A percentile compares a stretch with the other conserved stretches of the same genome.
Evolutionary conservation across 1,284 basidiomycete genomes (phyloP).

Genomic region (Ganoderma lucidum): DNA sequence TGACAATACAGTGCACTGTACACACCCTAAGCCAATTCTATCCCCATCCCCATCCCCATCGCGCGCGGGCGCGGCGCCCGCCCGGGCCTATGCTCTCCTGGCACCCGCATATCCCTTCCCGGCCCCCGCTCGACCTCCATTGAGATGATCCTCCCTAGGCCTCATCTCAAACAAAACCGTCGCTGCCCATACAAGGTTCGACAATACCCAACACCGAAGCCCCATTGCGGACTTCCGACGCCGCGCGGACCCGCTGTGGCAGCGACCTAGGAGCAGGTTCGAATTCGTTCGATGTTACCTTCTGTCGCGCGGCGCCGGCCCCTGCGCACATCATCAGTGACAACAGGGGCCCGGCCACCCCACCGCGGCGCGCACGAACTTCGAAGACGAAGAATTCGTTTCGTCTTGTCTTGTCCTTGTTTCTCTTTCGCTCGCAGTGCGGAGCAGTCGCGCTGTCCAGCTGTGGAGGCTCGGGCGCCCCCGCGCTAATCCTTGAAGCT

Average conservation of each 20-base stretch:
- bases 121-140: background rate
- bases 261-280: background rate
- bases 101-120: background rate
- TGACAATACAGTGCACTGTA: background rate
- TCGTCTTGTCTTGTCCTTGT: background rate
- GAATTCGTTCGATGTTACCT: background rate
- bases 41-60: background rate
- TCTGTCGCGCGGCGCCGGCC: background rate
- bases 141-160: background rate
- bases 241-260: slow-evolving; percentile 5
- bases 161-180: background rate
- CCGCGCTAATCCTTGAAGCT: too few relatives aligned
- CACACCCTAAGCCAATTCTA: background rate
- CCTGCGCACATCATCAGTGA: background rate
- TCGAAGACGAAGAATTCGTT: background rate
- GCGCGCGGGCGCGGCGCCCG: background rate
- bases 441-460: background rate
- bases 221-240: background rate
- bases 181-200: slow-evolving; percentile 1
- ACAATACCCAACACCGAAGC: background rate
- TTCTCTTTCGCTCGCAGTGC: background rate
- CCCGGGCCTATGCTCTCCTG: background rate
- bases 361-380: background rate
- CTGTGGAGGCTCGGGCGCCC: too few relatives aligned
- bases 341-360: background rate